Evolutionary conservation across 257 asterid genomes (phyloP), one percentile per base, ranked within the genome.

Genomic region (Nicotiana tomentosiformis): DNA sequence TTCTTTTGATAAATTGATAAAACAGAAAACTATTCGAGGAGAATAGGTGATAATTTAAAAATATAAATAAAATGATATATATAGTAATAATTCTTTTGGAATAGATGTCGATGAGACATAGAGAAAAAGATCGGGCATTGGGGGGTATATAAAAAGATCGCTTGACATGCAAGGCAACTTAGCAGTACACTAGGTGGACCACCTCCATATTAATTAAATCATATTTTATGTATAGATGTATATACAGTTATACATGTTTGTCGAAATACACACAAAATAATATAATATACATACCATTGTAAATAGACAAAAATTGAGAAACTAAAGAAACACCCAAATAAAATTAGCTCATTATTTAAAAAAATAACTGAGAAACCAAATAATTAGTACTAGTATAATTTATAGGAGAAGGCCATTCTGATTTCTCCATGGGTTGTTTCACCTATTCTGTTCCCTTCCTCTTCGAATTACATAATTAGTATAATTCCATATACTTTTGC

Each of bases 131-230:
- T 15, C 2, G 49, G 49, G 10, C 10, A 39, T 39, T 39, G 7
- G 7, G 46, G 46, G 46, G 9, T 37, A 5, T 35, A 7, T 43
- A 7, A 66, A 33, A 66, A 88, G 84, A 87, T 92, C 90, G 97
- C 98, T 95, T 93, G 97, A 90, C 86, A 87, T 89, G 90, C 95
- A 93, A 93, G 98, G 97, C 92, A 95, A 88, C 76, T 88, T 85
- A 87, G 88, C 89, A 83, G 90, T 84, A 83, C 85, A 88, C 91
- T 23, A 23, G 91, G 87, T 93, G 97, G 94, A 88, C 95, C 91
- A 87, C 97, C 96, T 83, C 90, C 93, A 37, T 39, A 39, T 39
- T 7, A 39, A 39, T 7, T 39, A 39, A 39, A 39, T 39, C 0
- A 39, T 7, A 39, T 39, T 39, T 39, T 39, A 39, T 39, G 10